Base-by-base conservation (phyloP, 2,329 filamentous ascomycete genomes). In the Triangularia verruculosa region DNA sequence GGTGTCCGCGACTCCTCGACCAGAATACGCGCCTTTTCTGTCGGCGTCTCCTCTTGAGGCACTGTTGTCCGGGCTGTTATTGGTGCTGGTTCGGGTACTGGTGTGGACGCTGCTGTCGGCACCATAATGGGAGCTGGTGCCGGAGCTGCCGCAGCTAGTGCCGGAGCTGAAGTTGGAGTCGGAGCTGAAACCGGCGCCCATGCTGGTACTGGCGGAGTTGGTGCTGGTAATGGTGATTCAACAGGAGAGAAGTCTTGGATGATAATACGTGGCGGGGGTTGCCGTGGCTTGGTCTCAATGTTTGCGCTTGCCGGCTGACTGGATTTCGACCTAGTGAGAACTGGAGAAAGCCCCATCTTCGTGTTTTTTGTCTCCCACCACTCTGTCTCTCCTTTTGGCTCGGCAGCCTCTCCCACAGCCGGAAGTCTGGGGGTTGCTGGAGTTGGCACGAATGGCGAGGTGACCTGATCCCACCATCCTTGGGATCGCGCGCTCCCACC, bases 381-480 rank as follows among this genome's bases (percentile, higher is more conserved):
- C 28, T 74, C 73, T 28, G 77, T 74, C 2, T 71, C 55, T 17
- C 4, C 8, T 9, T 8, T 47, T 22, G 39, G n/a, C 72, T 64
- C 66, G 71, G 28, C 34, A 69, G 59, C 22, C 67, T 57, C 60
- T 61, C 72, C 74, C 57, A 74, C 62, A 69, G 71, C 75, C 55
- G 76, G 75, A 55, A 76, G 77, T 55, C 78, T 76, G 22, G 82
- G 80, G 39, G 79, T 81, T 13, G 75, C 70, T 69, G 81, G 69
- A 12, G 65, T 69, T 32, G 83, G 79, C 15, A 76, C 70, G 70
- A 92, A 92, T 0, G 90, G 90, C 1, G 89, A 90, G 7, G 84
- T 88, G 61, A 93, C 86, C 68, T 90, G 82, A 70, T 91, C 90
- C 90, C 90, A 93, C 89, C 90, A 93, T 20, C 90, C 90, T 64